These are phyloP conservation scores for Niebla homalea DNA, from an alignment of 495 filamentous ascomycete genomes.

Conservation along the genomic window DNA sequence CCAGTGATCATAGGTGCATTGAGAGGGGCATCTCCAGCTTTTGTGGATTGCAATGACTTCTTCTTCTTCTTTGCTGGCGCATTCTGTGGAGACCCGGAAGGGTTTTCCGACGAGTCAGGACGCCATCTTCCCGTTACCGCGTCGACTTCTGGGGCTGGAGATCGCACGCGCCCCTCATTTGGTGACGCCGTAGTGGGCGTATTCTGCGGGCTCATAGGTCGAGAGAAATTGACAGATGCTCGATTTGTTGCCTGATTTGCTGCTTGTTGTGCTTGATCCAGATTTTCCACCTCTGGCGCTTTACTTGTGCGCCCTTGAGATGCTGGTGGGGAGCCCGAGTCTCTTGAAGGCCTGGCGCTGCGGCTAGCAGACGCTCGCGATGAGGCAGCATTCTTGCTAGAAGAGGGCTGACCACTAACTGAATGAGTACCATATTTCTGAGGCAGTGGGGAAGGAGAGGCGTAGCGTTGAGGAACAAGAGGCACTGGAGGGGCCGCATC, in stretches of 20 bases:
- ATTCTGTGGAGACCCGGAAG: constrained; percentile 29
- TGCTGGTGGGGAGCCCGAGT: constrained; percentile 4
- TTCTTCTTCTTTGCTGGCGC: constrained; percentile 42
- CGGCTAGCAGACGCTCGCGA: constrained; percentile 25
- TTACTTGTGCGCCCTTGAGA: background rate
- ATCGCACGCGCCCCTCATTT: constrained; percentile 23
- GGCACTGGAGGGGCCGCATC: constrained; percentile 61
- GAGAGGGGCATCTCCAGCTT: no score
- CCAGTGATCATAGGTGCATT: no score
- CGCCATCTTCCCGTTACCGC: constrained; percentile 6
- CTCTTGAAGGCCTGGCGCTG: constrained; percentile 35
- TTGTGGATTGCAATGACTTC: constrained; percentile 12
- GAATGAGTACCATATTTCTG: constrained; percentile 30
- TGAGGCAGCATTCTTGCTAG: constrained; percentile 37
- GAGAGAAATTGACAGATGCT: constrained; percentile 75
- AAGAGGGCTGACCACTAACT: constrained; percentile 39
- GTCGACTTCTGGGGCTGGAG: constrained; percentile 19
- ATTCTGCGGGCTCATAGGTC: constrained; percentile 48
- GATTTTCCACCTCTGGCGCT: background rate
- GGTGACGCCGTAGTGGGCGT: constrained; percentile 24
- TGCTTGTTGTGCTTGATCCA: constrained; percentile 2
- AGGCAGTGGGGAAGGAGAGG: constrained; percentile 14
- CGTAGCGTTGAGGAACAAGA: constrained; percentile 43
- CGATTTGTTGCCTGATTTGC: constrained; percentile 41
- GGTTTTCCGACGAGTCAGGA: constrained; percentile 21